These are phyloP conservation scores for Abrus precatorius DNA, from an alignment of 306 rosid species.

Conservation along the genomic window DNA sequence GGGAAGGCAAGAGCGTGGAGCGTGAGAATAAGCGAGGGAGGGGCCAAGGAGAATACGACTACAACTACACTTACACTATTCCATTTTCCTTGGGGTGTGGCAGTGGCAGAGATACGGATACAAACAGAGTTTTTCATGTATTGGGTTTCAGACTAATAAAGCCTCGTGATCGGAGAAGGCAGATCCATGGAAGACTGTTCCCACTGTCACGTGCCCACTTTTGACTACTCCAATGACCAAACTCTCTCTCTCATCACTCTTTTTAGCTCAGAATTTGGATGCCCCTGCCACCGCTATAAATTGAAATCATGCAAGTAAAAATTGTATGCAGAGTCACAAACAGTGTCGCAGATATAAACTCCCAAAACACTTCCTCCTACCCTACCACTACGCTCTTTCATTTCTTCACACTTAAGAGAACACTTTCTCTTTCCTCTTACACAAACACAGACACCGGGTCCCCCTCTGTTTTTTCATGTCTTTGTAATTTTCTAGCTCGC, in stretches of 20 bases:
- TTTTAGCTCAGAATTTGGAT: no score
- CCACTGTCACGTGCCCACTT: constrained; percentile 92
- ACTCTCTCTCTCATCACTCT: constrained; percentile 13
- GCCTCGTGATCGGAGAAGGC: constrained; percentile 99
- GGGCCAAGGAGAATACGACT: not conserved
- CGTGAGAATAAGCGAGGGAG: constrained; percentile 30
- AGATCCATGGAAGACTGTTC: constrained; percentile 96
- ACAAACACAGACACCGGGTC: not conserved
- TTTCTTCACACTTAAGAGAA: not conserved
- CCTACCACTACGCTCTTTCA: constrained; percentile 53
- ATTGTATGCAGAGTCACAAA: not conserved
- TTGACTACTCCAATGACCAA: constrained; percentile 81
- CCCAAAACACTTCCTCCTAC: not conserved
- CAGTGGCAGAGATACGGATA: constrained; percentile 79
- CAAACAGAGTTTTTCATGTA: constrained; percentile 81
- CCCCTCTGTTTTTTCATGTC: constrained; percentile 12
- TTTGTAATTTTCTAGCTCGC: not conserved
- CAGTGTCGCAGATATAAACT: constrained; percentile 22
- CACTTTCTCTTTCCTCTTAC: not conserved
- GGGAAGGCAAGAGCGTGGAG: constrained; percentile 31
- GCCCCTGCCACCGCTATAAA: not conserved
- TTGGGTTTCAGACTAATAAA: constrained; percentile 59
- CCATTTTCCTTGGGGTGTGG: constrained; percentile 84
- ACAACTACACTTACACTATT: constrained; percentile 47
- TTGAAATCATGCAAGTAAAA: not conserved